Evolutionary conservation across 2,329 filamentous ascomycete genomes (phyloP).

Genomic region (Arthrobotrys musiformis): DNA sequence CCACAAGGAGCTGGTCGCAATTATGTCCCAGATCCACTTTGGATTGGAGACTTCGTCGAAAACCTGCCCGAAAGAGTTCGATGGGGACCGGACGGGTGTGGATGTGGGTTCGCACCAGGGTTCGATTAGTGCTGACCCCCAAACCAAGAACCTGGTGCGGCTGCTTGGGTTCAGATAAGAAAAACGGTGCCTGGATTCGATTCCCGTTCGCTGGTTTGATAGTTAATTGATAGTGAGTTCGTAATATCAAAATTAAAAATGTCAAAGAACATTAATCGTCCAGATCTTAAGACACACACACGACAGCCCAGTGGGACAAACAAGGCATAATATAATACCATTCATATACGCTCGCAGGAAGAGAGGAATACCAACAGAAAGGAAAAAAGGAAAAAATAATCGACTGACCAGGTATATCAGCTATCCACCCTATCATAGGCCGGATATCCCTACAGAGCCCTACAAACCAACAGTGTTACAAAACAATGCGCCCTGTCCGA

Average conservation of each 20-base stretch:
- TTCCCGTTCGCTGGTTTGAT: slow-evolving; percentile 10
- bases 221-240: slow-evolving; percentile 10
- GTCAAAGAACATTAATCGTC: neutral
- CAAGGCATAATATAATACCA: slow-evolving; percentile 33
- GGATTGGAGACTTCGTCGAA: slow-evolving; percentile 14
- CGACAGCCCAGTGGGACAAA: neutral
- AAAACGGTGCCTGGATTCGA: neutral
- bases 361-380: neutral
- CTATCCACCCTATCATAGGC: neutral
- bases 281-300: neutral
- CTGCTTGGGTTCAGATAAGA: slow-evolving; percentile 9
- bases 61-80: slow-evolving; percentile 40
- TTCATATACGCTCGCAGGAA: slow-evolving; percentile 8
- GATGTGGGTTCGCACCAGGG: slow-evolving; percentile 15
- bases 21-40: slow-evolving; percentile 18
- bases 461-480: slow-evolving; percentile 8
- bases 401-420: neutral
- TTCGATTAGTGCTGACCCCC: slow-evolving; percentile 42
- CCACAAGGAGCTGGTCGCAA: neutral
- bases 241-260: slow-evolving; percentile 26
- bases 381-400: neutral
- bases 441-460: slow-evolving; percentile 2
- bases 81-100: slow-evolving; percentile 10
- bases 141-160: slow-evolving; percentile 14
- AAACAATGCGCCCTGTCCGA: slow-evolving; percentile 13